These are phyloP conservation scores for Pythium aristosporum DNA, from an alignment of 352 stramenopile genomes.

Conservation along the genomic window DNA sequence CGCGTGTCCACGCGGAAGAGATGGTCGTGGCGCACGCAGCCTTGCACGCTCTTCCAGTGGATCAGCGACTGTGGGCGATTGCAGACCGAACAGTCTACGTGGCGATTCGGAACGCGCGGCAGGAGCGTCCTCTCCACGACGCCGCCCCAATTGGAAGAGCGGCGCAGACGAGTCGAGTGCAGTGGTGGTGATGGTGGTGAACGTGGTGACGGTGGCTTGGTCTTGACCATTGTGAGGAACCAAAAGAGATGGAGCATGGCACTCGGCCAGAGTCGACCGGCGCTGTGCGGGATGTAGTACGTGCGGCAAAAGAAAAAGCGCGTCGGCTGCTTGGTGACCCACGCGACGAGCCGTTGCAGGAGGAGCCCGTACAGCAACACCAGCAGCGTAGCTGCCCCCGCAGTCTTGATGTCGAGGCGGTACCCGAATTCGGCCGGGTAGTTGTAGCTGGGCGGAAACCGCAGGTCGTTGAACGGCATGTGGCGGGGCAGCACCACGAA, in stretches of 20 bases:
- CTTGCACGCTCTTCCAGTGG: slow-evolving; percentile 15
- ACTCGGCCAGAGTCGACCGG: slow-evolving; percentile 1
- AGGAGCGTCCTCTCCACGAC: neutral
- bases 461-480: neutral
- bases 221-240: slow-evolving; percentile 2
- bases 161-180: too few relatives aligned
- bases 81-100: slow-evolving; percentile 10
- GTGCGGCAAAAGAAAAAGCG: slow-evolving; percentile 8
- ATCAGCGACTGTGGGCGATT: neutral
- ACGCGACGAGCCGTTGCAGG: neutral
- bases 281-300: slow-evolving; percentile 20
- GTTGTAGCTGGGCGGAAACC: too few relatives aligned
- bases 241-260: slow-evolving; percentile 14
- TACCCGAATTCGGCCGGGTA: slow-evolving; percentile 10
- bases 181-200: too few relatives aligned
- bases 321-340: neutral
- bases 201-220: neutral
- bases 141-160: neutral
- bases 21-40: slow-evolving; percentile 12
- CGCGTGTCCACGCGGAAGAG: slow-evolving; percentile 21
- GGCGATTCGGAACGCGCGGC: neutral
- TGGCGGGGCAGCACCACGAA: slow-evolving; percentile 13
- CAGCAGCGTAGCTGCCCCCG: neutral
- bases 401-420: slow-evolving; percentile 9
- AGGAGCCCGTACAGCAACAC: neutral